These are phyloP conservation scores for Plantago major DNA, from an alignment of 257 asterid genomes.

Conservation along the genomic window DNA sequence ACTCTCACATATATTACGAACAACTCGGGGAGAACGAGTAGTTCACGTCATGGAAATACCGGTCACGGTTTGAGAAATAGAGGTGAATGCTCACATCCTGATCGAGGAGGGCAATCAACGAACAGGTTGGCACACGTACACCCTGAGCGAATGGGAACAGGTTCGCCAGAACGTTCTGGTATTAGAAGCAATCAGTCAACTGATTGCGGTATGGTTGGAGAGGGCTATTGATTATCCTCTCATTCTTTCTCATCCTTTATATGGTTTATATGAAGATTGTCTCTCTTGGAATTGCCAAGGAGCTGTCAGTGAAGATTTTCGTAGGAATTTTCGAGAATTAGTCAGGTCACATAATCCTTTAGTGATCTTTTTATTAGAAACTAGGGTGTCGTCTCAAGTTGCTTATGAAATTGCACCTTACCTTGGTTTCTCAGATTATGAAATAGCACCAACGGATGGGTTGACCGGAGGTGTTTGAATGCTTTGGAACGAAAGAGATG, in stretches of 20 bases:
- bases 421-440: too few relatives aligned
- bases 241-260: not conserved
- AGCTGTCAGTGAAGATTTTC: not conserved
- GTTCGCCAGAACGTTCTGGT: too few relatives aligned
- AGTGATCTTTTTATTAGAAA: not conserved
- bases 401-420: not conserved
- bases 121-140: too few relatives aligned
- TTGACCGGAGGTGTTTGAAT: not conserved
- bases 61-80: too few relatives aligned
- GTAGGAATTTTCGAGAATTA: not conserved
- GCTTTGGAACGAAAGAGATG: not conserved
- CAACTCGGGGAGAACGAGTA: too few relatives aligned
- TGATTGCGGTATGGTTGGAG: not conserved
- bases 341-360: not conserved
- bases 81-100: too few relatives aligned
- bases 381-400: not conserved
- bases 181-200: not conserved
- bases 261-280: not conserved
- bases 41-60: too few relatives aligned
- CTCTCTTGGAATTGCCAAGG: not conserved
- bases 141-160: too few relatives aligned
- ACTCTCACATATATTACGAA: too few relatives aligned
- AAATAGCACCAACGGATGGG: not conserved
- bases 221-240: not conserved
- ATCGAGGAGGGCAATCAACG: too few relatives aligned